Conservation (phyloP, 495 filamentous ascomycete genomes). For the Tuber melanosporum region DNA sequence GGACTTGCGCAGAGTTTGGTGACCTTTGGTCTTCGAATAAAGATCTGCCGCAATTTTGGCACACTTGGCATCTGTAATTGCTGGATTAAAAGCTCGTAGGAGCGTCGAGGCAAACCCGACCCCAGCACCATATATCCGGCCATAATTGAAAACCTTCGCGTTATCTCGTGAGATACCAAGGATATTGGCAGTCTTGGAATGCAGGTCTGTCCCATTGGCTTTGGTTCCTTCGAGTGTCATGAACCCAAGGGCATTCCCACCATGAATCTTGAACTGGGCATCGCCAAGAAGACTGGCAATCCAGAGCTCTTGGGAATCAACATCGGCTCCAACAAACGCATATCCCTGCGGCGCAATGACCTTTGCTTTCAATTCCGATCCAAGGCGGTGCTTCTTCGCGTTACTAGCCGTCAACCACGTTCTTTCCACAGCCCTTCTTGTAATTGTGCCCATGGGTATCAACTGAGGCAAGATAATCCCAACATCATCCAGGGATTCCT, state of each 20-base stretch:
- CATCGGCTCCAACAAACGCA: slow-evolving; percentile 91
- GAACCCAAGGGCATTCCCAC: slow-evolving; percentile 94
- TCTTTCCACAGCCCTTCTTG: slow-evolving; percentile 91
- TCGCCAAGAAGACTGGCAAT: slow-evolving; percentile 94
- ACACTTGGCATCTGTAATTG: slow-evolving; percentile 67
- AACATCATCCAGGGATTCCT: slow-evolving; percentile 25
- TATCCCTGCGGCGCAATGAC: slow-evolving; percentile 86
- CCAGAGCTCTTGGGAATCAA: slow-evolving; percentile 98
- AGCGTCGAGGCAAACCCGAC: slow-evolving; percentile 86
- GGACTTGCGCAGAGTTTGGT: slow-evolving; percentile 62
- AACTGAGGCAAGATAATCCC: slow-evolving; percentile 97
- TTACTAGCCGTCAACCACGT: slow-evolving; percentile 98
- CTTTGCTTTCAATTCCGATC: slow-evolving; percentile 96
- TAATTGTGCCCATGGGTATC: slow-evolving; percentile 98
- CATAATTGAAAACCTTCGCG: slow-evolving; percentile 98
- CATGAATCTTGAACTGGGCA: slow-evolving; percentile 85
- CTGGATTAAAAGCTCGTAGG: slow-evolving; percentile 86
- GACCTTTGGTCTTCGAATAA: slow-evolving; percentile 84
- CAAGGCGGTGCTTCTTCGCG: slow-evolving; percentile 88
- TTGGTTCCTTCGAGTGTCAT: slow-evolving; percentile 98
- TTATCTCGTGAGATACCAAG: slow-evolving; percentile 88
- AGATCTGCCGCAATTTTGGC: slow-evolving; percentile 67
- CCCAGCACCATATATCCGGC: slow-evolving; percentile 93
- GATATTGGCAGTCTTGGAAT: slow-evolving; percentile 87
- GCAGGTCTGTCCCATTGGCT: slow-evolving; percentile 84